Percentiles rank a stretch among this genome's conserved stretches.
These are phyloP conservation scores for Chlamydomonas sp. DNA, from an alignment of 139 green algal species.

Conservation along the genomic window DNA sequence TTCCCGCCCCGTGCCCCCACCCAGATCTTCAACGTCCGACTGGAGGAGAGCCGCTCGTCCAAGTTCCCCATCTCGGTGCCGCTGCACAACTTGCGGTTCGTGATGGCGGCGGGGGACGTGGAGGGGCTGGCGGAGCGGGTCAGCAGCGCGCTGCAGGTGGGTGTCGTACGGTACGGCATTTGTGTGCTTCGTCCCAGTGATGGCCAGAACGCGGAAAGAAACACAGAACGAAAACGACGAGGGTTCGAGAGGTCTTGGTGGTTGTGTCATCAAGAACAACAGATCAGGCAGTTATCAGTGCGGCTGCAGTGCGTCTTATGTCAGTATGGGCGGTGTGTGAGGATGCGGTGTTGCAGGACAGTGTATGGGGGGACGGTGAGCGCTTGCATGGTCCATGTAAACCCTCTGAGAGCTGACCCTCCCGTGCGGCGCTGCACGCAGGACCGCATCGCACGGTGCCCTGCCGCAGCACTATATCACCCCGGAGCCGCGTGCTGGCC, in stretches of 20 bases:
- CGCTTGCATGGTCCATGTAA: not conserved
- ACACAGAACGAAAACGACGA: not conserved
- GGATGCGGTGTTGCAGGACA: not conserved
- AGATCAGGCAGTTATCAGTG: too few species aligned
- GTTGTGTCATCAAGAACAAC: too few species aligned
- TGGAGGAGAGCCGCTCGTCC: constrained; percentile 44
- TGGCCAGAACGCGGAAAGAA: not conserved
- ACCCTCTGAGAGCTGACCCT: not conserved
- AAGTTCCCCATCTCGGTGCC: constrained; percentile 43
- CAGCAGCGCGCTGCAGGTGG: constrained; percentile 38
- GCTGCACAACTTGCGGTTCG: constrained; percentile 39
- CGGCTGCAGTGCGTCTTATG: not conserved
- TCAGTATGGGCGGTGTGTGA: not conserved
- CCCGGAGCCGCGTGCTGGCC: not conserved
- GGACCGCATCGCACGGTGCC: not conserved
- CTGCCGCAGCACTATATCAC: not conserved
- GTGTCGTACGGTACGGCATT: not conserved
- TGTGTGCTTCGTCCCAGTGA: not conserved
- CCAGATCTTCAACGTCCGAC: constrained; percentile 39
- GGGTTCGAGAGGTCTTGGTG: too few species aligned
- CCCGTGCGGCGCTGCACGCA: not conserved
- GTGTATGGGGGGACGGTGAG: not conserved
- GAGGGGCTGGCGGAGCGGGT: constrained; percentile 43
- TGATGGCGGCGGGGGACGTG: constrained; percentile 37
- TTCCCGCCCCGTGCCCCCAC: not conserved